These are phyloP conservation scores for Deuterostichococcus epilithicus DNA, from an alignment of 139 green algal genomes.

Conservation along the genomic window DNA sequence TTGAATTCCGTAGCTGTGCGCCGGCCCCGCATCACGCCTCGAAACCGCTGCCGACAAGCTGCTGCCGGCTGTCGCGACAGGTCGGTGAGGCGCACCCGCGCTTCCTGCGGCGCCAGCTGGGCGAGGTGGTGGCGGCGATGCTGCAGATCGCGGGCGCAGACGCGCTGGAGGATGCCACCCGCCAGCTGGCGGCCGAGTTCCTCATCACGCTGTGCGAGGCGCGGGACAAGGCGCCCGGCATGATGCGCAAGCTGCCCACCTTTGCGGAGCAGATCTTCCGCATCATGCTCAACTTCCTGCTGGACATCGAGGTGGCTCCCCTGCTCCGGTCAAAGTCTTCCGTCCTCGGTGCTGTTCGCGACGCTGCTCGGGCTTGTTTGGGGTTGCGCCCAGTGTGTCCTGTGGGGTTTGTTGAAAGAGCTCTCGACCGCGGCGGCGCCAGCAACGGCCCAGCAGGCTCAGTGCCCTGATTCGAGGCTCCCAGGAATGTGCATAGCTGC, in stretches of 20 bases:
- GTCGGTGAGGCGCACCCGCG: slow-evolving; percentile 79
- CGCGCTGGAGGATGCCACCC: slow-evolving; percentile 50
- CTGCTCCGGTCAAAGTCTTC: too few species aligned
- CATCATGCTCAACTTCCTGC: slow-evolving; percentile 81
- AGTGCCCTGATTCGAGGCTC: too few species aligned
- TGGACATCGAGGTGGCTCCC: slow-evolving; percentile 83
- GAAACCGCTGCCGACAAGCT: too few species aligned
- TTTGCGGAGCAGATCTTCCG: slow-evolving; percentile 81
- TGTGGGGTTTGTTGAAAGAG: too few species aligned
- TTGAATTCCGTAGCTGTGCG: not conserved
- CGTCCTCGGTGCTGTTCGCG: too few species aligned
- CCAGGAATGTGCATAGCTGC: too few species aligned
- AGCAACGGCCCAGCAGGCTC: too few species aligned
- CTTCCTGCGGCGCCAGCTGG: slow-evolving; percentile 86
- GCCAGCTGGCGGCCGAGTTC: slow-evolving; percentile 87
- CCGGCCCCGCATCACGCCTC: not conserved
- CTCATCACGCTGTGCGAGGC: slow-evolving; percentile 93
- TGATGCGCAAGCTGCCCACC: slow-evolving; percentile 92
- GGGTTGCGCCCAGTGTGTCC: too few species aligned
- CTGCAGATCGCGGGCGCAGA: slow-evolving; percentile 51
- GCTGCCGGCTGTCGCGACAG: slow-evolving; percentile 16
- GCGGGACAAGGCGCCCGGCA: slow-evolving; percentile 84
- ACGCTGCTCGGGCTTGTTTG: too few species aligned
- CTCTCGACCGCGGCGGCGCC: too few species aligned
- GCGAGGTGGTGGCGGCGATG: slow-evolving; percentile 80